phyloP scores from a whole-genome alignment of 768 basidiomycete species.

The Inosperma sp. region DNA sequence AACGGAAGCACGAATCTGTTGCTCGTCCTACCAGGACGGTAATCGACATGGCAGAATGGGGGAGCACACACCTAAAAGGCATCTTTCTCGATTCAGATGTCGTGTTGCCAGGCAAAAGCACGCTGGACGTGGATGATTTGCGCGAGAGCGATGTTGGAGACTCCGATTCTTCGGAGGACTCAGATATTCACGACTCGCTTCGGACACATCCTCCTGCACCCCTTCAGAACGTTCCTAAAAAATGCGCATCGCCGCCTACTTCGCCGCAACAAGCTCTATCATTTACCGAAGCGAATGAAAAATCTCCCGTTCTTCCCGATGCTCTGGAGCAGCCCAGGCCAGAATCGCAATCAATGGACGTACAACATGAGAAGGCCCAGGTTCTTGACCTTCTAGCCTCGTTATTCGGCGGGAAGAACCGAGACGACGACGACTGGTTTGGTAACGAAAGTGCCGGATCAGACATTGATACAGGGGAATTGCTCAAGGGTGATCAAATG shows the following conservation, averaged over 20 bases:
- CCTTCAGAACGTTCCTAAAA: too few relatives aligned
- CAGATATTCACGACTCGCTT: not conserved
- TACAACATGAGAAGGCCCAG: conserved; percentile 42
- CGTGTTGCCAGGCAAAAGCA: conserved; percentile 9
- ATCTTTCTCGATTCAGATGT: conserved; percentile 52
- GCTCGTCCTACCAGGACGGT: conserved; percentile 54
- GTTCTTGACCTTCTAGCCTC: conserved; percentile 47
- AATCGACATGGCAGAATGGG: conserved; percentile 73
- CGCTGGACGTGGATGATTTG: too few relatives aligned
- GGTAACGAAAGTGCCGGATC: conserved; percentile 55
- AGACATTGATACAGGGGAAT: conserved; percentile 45
- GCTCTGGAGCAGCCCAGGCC: too few relatives aligned
- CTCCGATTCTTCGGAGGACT: too few relatives aligned
- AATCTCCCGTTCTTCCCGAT: too few relatives aligned
- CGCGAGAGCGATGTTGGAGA: too few relatives aligned
- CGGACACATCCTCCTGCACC: too few relatives aligned
- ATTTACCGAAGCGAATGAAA: conserved; percentile 12
- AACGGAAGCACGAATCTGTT: too few relatives aligned
- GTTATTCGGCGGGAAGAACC: conserved; percentile 44
- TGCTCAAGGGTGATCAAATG: conserved; percentile 23
- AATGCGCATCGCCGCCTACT: conserved; percentile 15
- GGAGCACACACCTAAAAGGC: conserved; percentile 66
- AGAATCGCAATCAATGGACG: not conserved
- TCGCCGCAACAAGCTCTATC: conserved; percentile 13
- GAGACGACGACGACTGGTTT: conserved; percentile 48